Percentiles rank a stretch among this genome's conserved stretches.
phyloP scores from a whole-genome alignment of 2,329 filamentous ascomycete species.

The Scedosporium dehoogii region DNA sequence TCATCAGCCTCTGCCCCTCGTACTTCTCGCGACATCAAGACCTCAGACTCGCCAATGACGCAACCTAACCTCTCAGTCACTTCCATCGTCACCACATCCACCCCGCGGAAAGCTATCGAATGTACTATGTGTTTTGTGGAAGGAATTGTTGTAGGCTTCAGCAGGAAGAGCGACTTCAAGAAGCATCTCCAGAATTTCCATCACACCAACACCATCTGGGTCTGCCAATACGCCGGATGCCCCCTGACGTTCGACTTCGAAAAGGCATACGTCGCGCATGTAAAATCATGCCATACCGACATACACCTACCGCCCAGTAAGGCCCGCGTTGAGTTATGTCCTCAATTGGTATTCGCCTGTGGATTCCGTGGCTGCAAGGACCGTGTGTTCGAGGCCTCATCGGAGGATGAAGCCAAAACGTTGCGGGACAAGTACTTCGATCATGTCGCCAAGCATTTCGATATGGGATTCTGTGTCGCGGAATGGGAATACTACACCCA shows the following conservation, averaged over 20 bases:
- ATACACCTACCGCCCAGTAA: conserved; percentile 29
- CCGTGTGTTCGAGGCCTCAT: conserved; percentile 29
- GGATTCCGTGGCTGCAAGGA: conserved; percentile 32
- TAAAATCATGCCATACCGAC: conserved; percentile 31
- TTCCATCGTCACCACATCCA: conserved; percentile 1
- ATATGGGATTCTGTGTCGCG: conserved; percentile 29
- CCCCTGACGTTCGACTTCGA: conserved; percentile 34
- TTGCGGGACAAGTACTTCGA: conserved; percentile 34
- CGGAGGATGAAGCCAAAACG: conserved; percentile 23
- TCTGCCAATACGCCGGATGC: conserved; percentile 31
- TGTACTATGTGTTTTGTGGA: conserved; percentile 36
- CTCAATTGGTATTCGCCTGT: conserved; percentile 33
- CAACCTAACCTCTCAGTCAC: conserved; percentile 12
- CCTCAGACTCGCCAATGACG: conserved; percentile 9
- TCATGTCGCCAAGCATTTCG: conserved; percentile 36
- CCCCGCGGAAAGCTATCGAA: conserved; percentile 17
- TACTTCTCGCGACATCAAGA: conserved; percentile 5
- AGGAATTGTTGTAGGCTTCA: conserved; percentile 34
- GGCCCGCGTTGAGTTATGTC: conserved; percentile 29
- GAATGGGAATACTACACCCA: conserved; percentile 34
- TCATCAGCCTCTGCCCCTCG: conserved; percentile 8
- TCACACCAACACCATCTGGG: conserved; percentile 30
- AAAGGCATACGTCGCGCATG: conserved; percentile 32
- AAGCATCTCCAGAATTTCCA: conserved; percentile 39
- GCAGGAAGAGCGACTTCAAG: conserved; percentile 37